Evolutionary conservation across 495 filamentous ascomycete species (phyloP).

Genomic region (Parathielavia hyrcaniae): DNA sequence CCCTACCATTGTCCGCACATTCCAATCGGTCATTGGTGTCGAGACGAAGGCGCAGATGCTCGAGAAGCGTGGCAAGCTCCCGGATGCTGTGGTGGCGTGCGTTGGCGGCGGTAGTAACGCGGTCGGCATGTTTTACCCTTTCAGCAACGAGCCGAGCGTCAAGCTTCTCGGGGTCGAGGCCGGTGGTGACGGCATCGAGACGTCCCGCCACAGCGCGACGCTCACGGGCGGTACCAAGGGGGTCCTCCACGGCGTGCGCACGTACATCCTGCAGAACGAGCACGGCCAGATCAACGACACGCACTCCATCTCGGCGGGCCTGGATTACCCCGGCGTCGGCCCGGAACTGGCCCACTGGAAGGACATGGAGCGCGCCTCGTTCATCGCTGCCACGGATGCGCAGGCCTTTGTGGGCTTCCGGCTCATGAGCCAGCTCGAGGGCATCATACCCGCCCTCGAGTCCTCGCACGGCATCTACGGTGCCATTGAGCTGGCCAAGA

Average conservation of each 20-base stretch:
- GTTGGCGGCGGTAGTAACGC: slow-evolving; percentile 92
- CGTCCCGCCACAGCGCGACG: slow-evolving; percentile 79
- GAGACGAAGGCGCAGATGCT: slow-evolving; percentile 89
- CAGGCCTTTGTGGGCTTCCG: slow-evolving; percentile 88
- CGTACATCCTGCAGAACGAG: slow-evolving; percentile 86
- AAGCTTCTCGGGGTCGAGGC: slow-evolving; percentile 92
- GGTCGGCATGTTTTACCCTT: slow-evolving; percentile 94
- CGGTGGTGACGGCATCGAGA: slow-evolving; percentile 91
- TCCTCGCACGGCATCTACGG: slow-evolving; percentile 89
- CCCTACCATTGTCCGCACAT: slow-evolving; percentile 91
- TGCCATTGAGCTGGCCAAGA: slow-evolving; percentile 82
- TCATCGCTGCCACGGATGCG: slow-evolving; percentile 86
- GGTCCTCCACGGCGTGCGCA: slow-evolving; percentile 90
- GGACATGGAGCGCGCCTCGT: slow-evolving; percentile 75
- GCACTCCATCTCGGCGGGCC: slow-evolving; percentile 92
- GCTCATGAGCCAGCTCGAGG: slow-evolving; percentile 75
- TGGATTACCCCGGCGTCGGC: slow-evolving; percentile 95
- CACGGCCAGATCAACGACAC: slow-evolving; percentile 92
- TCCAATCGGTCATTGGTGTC: slow-evolving; percentile 87
- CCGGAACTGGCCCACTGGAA: slow-evolving; percentile 92
- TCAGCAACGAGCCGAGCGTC: slow-evolving; percentile 75
- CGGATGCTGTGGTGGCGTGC: slow-evolving; percentile 92
- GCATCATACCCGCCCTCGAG: slow-evolving; percentile 94
- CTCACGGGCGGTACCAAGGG: slow-evolving; percentile 82
- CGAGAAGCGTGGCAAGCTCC: slow-evolving; percentile 73